These are phyloP conservation scores for Ganoderma sp. DNA, from an alignment of 1,284 basidiomycete genomes.

Conservation along the genomic window DNA sequence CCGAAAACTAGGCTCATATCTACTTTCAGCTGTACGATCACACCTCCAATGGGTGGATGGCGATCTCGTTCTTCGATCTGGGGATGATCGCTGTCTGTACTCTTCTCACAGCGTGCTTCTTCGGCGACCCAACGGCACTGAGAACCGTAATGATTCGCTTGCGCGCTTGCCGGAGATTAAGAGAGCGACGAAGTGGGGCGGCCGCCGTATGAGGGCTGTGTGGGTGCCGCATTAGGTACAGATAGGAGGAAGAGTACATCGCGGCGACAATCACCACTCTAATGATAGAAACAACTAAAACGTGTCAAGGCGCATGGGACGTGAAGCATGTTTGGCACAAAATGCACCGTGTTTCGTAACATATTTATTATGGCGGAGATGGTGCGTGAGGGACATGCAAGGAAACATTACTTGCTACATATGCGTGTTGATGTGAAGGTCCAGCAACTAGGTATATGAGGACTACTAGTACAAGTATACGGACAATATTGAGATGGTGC, in stretches of 20 bases:
- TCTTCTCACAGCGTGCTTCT: conserved; percentile 50
- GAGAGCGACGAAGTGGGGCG: not conserved
- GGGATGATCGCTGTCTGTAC: conserved; percentile 50
- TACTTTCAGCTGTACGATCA: conserved; percentile 61
- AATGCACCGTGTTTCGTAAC: not conserved
- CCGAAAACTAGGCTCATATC: conserved; percentile 11
- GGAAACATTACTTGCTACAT: conserved; percentile 18
- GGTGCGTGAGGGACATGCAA: not conserved
- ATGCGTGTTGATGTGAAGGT: not conserved
- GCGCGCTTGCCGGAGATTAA: conserved; percentile 1
- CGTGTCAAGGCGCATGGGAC: not conserved
- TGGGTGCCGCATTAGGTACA: not conserved
- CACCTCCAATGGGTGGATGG: conserved; percentile 59
- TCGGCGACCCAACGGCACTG: conserved; percentile 55
- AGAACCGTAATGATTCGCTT: conserved; percentile 25
- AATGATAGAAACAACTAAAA: not conserved
- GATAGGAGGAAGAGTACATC: not conserved
- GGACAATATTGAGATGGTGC: conserved; percentile 12
- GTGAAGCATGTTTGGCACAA: not conserved
- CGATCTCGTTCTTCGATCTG: conserved; percentile 53
- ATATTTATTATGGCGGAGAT: not conserved
- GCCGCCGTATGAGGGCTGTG: not conserved
- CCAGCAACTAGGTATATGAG: conserved; percentile 3
- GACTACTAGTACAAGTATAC: conserved; percentile 24
- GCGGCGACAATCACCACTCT: not conserved